Base-by-base conservation (phyloP, 108 stramenopile species). In the Nitzschia inconspicua region DNA sequence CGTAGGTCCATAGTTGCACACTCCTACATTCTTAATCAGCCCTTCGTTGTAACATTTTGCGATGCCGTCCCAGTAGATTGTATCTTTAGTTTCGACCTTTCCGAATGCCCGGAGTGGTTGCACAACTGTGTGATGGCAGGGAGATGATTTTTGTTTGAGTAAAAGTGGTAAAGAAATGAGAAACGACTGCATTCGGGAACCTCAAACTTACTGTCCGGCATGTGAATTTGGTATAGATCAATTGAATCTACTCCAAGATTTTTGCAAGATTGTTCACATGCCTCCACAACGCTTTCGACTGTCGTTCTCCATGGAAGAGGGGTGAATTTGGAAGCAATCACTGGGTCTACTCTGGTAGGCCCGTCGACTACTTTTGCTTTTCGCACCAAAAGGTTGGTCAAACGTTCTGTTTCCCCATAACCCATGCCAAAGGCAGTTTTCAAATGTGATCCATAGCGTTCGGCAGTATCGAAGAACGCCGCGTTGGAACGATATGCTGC, bases 141-240 rank as follows among this genome's bases (percentile, higher is more conserved):
- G 37, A 14, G 37, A 39, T 0, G 37, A 14, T 14, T 39, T 0
- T 39, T 39, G 37, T 39, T 0, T 47, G 9, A 4, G 1, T 8
- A 22, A 46, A n/a, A 25, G 1, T n/a, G 44, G 23, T 1, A 25
- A 25, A 42, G 44, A 46, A 46, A 46, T 25, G 7, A 46, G 10
- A 46, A 1, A 4, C 18, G 10, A 6, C 8, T 46, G 4, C 10
- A 22, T 5, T 7, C 8, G 16, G n/a, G n/a, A n/a, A n/a, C n/a
- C n/a, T n/a, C 29, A 19, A 16, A 54, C 53, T 35, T 54, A 54
- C 53, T 78, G 61, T 85, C 84, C 1, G 84, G 84, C 84, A 85
- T 85, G 65, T 85, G 84, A 14, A 85, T 65, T 40, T 81, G 80
- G 54, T 85, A 85, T 32, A 85, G 49, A 69, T 85, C 84, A 60